These are phyloP conservation scores for Ettlia oleoabundans DNA, from an alignment of 139 green algal species.

Conservation along the genomic window DNA sequence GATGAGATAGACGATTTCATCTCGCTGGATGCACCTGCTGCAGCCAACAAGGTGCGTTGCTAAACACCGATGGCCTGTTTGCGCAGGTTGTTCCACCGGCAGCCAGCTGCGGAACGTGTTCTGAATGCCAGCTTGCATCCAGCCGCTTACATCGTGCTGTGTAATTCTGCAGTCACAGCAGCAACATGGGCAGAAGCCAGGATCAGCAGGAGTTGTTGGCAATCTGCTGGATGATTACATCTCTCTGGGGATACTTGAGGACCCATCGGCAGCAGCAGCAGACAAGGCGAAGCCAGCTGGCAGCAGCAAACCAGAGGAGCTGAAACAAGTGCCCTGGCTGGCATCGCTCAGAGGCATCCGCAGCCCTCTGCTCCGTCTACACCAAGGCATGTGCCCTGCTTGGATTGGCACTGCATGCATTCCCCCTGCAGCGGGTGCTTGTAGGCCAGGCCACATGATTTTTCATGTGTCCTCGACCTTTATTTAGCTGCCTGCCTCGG, in stretches of 20 bases:
- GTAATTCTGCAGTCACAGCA: too few species aligned
- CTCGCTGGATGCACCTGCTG: background rate
- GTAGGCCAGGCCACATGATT: too few species aligned
- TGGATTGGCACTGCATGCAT: background rate
- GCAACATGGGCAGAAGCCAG: background rate
- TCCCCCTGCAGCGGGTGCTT: too few species aligned
- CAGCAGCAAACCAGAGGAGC: background rate
- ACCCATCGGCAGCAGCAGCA: background rate
- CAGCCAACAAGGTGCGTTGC: background rate
- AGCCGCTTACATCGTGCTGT: too few species aligned
- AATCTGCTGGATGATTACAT: constrained; percentile 32
- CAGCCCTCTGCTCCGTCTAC: constrained; percentile 62
- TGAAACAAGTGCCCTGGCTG: constrained; percentile 35
- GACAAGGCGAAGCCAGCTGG: background rate
- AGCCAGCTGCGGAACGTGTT: too few species aligned
- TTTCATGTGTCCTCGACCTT: too few species aligned
- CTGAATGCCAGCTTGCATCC: background rate
- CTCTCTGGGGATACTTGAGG: constrained; percentile 19
- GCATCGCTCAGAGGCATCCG: constrained; percentile 37
- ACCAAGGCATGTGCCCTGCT: constrained; percentile 49
- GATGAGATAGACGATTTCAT: constrained; percentile 29
- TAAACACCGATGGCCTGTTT: background rate
- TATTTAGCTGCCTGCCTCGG: too few species aligned
- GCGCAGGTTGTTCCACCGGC: background rate
- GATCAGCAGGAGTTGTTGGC: background rate